A percentile compares a stretch with the other conserved stretches of the same genome.
Evolutionary conservation across 208 protist genomes (phyloP).

Genomic region (Crithidia expoeki): DNA sequence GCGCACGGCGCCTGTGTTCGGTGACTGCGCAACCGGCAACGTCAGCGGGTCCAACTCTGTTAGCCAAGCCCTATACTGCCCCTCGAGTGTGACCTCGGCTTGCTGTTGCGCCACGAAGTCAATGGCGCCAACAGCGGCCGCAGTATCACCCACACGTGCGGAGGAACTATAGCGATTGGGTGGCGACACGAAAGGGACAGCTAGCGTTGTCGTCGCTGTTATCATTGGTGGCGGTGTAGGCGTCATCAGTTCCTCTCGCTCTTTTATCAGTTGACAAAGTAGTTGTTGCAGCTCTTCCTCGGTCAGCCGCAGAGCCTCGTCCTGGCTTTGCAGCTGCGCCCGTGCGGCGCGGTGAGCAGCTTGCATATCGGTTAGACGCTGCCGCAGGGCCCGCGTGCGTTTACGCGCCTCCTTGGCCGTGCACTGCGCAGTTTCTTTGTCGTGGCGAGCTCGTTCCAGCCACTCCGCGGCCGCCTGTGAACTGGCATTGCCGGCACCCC

Average conservation of each 20-base stretch:
- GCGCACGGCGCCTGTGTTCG: not conserved
- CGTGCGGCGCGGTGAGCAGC: not conserved
- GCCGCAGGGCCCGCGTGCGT: slow-evolving; percentile 4
- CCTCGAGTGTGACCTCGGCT: not conserved
- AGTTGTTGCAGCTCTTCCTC: slow-evolving; percentile 15
- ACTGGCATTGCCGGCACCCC: no score
- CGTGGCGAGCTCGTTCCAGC: not conserved
- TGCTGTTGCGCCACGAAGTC: not conserved
- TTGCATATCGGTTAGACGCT: slow-evolving; percentile 3
- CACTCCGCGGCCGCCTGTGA: not conserved
- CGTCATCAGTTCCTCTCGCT: not conserved
- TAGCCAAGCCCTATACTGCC: not conserved
- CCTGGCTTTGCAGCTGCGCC: slow-evolving; percentile 8
- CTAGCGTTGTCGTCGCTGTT: not conserved
- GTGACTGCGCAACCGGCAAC: not conserved
- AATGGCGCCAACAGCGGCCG: not conserved
- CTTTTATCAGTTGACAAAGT: not conserved
- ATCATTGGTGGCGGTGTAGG: not conserved
- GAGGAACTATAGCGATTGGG: not conserved
- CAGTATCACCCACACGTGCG: not conserved
- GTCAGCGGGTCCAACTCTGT: not conserved
- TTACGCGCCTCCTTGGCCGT: not conserved
- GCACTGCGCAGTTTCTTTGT: not conserved
- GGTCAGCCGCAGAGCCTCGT: slow-evolving; percentile 1
- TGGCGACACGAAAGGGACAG: not conserved